Evolutionary conservation across 1,284 basidiomycete species (phyloP).

Genomic region (Boletus subluridellus): DNA sequence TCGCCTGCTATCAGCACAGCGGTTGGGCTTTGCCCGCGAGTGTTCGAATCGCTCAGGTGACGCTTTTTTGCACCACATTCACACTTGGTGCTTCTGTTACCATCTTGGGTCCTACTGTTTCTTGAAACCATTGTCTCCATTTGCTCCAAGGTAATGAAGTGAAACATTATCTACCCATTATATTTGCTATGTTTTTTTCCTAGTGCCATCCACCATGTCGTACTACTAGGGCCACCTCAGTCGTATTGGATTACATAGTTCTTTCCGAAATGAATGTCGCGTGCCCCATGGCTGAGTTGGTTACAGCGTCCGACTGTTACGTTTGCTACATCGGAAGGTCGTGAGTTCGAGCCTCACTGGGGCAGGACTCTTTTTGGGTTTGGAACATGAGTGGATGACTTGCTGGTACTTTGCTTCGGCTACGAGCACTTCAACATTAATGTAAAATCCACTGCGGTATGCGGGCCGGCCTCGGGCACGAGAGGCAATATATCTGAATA

Average conservation of each 20-base stretch:
- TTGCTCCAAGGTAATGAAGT: no score
- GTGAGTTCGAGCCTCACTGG: slow-evolving; percentile 72
- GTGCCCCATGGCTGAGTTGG: slow-evolving; percentile 80
- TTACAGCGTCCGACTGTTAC: slow-evolving; percentile 80
- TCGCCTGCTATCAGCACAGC: slow-evolving; percentile 69
- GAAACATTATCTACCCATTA: no score
- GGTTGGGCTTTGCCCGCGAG: slow-evolving; percentile 81
- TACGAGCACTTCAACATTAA: no score
- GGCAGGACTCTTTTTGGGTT: slow-evolving; percentile 40
- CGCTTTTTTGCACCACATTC: slow-evolving; percentile 47
- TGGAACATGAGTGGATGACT: no score
- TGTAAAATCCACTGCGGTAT: neutral
- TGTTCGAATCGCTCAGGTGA: slow-evolving; percentile 88
- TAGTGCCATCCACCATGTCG: neutral
- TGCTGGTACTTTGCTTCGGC: no score
- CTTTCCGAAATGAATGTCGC: no score
- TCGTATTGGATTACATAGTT: neutral
- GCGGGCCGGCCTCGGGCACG: neutral
- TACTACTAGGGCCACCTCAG: neutral
- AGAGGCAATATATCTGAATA: neutral
- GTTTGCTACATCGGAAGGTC: slow-evolving; percentile 57
- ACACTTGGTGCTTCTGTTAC: neutral
- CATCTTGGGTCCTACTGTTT: neutral
- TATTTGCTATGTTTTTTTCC: no score
- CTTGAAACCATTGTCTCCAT: no score